Evolutionary conservation across 1,139 yeast genomes (phyloP), one percentile per base, ranked within the genome.

Genomic region (Hansenula sp.): DNA sequence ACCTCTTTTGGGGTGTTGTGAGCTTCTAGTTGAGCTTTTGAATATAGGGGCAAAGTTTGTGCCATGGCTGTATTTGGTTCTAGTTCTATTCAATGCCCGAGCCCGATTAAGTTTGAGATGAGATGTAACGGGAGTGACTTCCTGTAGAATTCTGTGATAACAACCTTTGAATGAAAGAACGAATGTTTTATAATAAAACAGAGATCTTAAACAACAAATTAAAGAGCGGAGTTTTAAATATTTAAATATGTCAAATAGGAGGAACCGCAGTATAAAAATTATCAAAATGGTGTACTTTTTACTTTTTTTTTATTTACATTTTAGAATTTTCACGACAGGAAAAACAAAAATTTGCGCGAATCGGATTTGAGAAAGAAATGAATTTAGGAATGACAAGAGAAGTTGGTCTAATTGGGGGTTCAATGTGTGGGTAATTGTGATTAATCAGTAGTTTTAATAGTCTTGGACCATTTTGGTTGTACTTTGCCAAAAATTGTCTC

Each of bases 1-100:
- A 88, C 81, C 52, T 84, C 83, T 25, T 66, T 61, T 21, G 62
- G 63, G 10, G 71, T 64, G 59, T 68, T 56, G 62, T 86, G 94
- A 34, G 62, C 55, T 25, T 66, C 66, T 15, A 87, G 74, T 45
- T 74, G 67, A 5, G 56, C 50, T 45, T 58, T 54, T 4, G 81
- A 66, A 51, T 70, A 59, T 61, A 65, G 66, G 25, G 81, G 81
- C 11, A 76, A 53, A 5, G 68, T 64, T 28, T 36, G 38, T 18
- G 47, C 35, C 47, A 42, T 46, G 5, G 18, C 28, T 13, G 17
- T 5, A 25, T 38, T 11, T n/a, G n/a, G n/a, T n/a, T n/a, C n/a
- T 3, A 21, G 11, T 25, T 9, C 11, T 25, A 25, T 21, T 21
- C 25, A 21, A 21, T 21, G 25, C 25, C 25, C 25, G 25, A 21